phyloP scores from a whole-genome alignment of 768 basidiomycete species.

The Megacollybia marginata region DNA sequence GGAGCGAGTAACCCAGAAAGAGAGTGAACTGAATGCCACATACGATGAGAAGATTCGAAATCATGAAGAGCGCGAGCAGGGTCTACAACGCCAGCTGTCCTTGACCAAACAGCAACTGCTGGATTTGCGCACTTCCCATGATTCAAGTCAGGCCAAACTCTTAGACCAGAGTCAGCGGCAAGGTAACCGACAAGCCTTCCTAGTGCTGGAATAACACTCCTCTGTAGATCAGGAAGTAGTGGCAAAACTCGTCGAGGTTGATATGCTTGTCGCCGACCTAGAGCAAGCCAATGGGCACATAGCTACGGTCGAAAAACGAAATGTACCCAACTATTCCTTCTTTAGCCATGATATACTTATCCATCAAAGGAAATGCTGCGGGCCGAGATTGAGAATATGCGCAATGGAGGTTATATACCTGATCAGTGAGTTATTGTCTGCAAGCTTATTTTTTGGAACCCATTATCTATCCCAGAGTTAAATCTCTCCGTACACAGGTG shows the following conservation, averaged over 20 bases:
- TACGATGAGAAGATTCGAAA: slow-evolving; percentile 95
- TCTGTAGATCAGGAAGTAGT: slow-evolving; percentile 81
- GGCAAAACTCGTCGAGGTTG: slow-evolving; percentile 85
- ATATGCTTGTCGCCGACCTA: slow-evolving; percentile 91
- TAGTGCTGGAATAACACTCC: neutral
- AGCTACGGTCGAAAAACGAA: slow-evolving; percentile 86
- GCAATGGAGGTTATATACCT: slow-evolving; percentile 67
- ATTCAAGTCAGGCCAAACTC: slow-evolving; percentile 87
- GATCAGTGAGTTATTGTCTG: slow-evolving; percentile 46
- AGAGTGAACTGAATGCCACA: slow-evolving; percentile 93
- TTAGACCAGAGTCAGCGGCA: slow-evolving; percentile 88
- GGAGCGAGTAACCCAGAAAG: slow-evolving; percentile 86
- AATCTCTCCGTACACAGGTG: slow-evolving; percentile 66
- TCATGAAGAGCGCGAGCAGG: slow-evolving; percentile 94
- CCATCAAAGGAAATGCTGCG: slow-evolving; percentile 76
- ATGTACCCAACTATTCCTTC: slow-evolving; percentile 37
- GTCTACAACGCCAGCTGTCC: slow-evolving; percentile 86
- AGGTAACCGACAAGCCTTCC: slow-evolving; percentile 34
- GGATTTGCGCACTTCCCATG: slow-evolving; percentile 85
- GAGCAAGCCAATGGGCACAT: slow-evolving; percentile 94
- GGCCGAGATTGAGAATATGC: slow-evolving; percentile 88
- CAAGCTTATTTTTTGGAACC: slow-evolving; percentile 41
- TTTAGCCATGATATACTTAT: neutral
- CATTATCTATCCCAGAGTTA: slow-evolving; percentile 46
- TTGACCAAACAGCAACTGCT: slow-evolving; percentile 83